A percentile compares a stretch with the other conserved stretches of the same genome.
phyloP scores from a whole-genome alignment of 108 stramenopile genomes.

The Fragilariopsis cylindrus region DNA sequence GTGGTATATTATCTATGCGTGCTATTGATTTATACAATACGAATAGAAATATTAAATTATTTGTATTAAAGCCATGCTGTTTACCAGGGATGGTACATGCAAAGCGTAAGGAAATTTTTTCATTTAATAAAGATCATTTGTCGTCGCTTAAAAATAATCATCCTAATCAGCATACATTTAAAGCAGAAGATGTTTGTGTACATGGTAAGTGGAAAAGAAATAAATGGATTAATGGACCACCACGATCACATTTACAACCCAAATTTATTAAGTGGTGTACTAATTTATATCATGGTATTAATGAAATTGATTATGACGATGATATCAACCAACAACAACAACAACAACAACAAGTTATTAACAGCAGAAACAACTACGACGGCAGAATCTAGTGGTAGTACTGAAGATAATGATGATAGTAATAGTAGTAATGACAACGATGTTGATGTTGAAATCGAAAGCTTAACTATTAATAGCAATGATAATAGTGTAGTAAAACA shows the following conservation, averaged over 20 bases:
- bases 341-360: not conserved
- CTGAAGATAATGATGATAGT: too few relatives aligned
- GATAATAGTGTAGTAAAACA: not conserved
- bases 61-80: slow-evolving; percentile 71
- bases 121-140: slow-evolving; percentile 15
- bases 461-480: too few relatives aligned
- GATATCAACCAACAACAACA: not conserved
- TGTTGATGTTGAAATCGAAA: too few relatives aligned
- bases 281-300: slow-evolving; percentile 46
- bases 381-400: too few relatives aligned
- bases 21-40: slow-evolving; percentile 66
- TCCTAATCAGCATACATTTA: slow-evolving; percentile 40
- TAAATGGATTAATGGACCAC: slow-evolving; percentile 53
- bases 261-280: slow-evolving; percentile 52
- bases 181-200: slow-evolving; percentile 51
- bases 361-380: too few relatives aligned
- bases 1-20: slow-evolving; percentile 58
- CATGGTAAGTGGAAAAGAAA: slow-evolving; percentile 54
- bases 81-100: slow-evolving; percentile 63
- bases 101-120: slow-evolving; percentile 52
- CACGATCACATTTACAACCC: slow-evolving; percentile 27
- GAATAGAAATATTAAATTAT: slow-evolving; percentile 33
- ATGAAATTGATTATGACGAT: not conserved
- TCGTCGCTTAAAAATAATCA: too few relatives aligned
- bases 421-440: too few relatives aligned